A percentile compares a stretch with the other conserved stretches of the same genome.
These are phyloP conservation scores for Plasmodium coatneyi DNA, from an alignment of 169 alveolate species.

Conservation along the genomic window DNA sequence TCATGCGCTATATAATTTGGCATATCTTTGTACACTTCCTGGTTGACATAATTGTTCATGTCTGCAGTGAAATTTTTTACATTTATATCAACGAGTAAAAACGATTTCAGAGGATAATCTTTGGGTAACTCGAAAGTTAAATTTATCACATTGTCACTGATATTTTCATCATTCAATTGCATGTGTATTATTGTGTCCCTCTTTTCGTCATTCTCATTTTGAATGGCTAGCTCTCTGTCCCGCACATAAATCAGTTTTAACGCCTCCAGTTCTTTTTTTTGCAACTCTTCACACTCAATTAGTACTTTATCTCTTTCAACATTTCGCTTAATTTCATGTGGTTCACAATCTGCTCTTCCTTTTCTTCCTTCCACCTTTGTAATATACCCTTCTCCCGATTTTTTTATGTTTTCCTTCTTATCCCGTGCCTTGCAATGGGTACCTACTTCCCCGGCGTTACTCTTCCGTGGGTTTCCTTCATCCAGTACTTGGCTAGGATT, in stretches of 20 bases:
- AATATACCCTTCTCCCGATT: not conserved
- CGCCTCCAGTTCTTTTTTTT: constrained; percentile 72
- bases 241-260: constrained; percentile 56
- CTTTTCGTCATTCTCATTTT: constrained; percentile 66
- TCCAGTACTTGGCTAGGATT: not conserved
- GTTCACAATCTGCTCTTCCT: not conserved
- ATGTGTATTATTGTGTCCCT: constrained; percentile 49
- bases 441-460: not conserved
- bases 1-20: constrained; percentile 50
- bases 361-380: constrained; percentile 11
- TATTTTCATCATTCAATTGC: constrained; percentile 70
- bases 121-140: constrained; percentile 68
- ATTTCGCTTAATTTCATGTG: not conserved
- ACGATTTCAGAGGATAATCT: constrained; percentile 72
- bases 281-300: constrained; percentile 53
- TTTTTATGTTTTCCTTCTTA: constrained; percentile 1
- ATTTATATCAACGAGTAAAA: constrained; percentile 51
- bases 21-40: constrained; percentile 64
- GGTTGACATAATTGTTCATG: constrained; percentile 60
- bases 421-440: not conserved
- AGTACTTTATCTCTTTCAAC: constrained; percentile 28
- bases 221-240: constrained; percentile 47
- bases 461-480: not conserved
- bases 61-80: constrained; percentile 70
- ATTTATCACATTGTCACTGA: constrained; percentile 35